phyloP scores from a whole-genome alignment of 306 rosid genomes.

The Canavalia gladiata region DNA sequence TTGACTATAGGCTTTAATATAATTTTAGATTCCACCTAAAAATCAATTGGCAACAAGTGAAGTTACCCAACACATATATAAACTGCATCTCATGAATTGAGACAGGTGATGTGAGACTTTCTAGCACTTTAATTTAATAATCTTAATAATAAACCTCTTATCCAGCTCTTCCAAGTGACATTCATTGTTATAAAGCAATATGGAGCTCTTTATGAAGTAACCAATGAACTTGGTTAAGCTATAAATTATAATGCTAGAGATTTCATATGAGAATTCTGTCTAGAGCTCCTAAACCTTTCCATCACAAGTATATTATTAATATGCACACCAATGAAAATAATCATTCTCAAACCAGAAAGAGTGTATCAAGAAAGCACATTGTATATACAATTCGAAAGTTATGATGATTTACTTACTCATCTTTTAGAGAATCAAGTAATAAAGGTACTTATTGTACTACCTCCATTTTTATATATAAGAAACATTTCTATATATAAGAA shows the following conservation, averaged over 20 bases:
- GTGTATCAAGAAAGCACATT: not conserved
- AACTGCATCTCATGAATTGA: no score
- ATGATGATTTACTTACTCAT: not conserved
- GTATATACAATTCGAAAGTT: not conserved
- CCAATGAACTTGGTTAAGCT: constrained; percentile 2
- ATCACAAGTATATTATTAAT: constrained; percentile 1
- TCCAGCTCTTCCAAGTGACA: not conserved
- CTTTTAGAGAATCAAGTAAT: not conserved
- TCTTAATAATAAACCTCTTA: not conserved
- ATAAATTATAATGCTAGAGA: constrained; percentile 1
- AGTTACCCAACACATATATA: no score
- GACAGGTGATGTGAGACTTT: no score
- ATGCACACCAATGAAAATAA: not conserved
- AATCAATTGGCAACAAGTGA: no score
- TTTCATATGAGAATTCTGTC: not conserved
- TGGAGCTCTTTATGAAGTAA: not conserved
- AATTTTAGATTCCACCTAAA: no score
- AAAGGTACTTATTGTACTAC: not conserved
- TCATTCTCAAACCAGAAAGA: not conserved
- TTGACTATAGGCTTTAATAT: no score
- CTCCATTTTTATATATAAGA: no score
- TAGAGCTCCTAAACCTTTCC: not conserved
- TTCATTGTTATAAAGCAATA: not conserved
- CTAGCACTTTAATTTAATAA: no score
- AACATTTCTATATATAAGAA: no score